Percentiles rank a stretch among this genome's conserved stretches.
These are phyloP conservation scores for Pezicula neosporulosa DNA, from an alignment of 2,329 filamentous ascomycete species.

Conservation along the genomic window DNA sequence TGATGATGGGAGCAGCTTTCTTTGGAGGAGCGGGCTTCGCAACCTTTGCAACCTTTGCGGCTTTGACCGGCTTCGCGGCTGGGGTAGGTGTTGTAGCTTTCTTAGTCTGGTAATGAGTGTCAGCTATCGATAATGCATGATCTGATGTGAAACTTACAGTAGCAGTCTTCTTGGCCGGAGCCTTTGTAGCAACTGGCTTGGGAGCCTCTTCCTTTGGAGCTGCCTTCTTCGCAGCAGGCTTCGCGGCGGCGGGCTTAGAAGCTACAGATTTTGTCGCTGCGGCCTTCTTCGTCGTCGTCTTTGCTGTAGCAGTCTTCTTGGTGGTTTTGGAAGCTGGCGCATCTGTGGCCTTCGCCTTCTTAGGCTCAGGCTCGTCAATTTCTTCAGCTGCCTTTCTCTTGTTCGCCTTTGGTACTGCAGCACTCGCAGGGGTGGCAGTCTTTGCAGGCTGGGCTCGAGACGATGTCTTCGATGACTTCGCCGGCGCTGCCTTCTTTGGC, in stretches of 20 bases:
- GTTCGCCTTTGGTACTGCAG: slow-evolving; percentile 9
- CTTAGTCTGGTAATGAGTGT: neutral
- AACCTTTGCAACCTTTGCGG: slow-evolving; percentile 15
- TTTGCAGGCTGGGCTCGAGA: slow-evolving; percentile 26
- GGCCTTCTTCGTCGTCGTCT: slow-evolving; percentile 16
- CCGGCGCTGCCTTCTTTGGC: slow-evolving; percentile 17
- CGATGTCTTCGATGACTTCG: slow-evolving; percentile 21
- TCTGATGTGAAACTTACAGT: slow-evolving; percentile 9
- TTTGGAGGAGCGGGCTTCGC: slow-evolving; percentile 25
- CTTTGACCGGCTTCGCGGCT: slow-evolving; percentile 17
- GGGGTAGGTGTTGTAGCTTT: slow-evolving; percentile 1
- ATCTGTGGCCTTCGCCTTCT: slow-evolving; percentile 13
- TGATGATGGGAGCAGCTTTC: slow-evolving; percentile 46
- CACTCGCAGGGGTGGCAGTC: slow-evolving; percentile 13
- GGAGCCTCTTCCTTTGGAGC: slow-evolving; percentile 16
- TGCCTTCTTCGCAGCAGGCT: slow-evolving; percentile 16
- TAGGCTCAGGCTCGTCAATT: slow-evolving; percentile 14
- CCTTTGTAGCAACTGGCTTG: slow-evolving; percentile 6
- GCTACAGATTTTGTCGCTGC: slow-evolving; percentile 16
- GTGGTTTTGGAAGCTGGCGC: slow-evolving; percentile 16
- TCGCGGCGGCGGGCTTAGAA: slow-evolving; percentile 7
- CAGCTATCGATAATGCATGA: neutral
- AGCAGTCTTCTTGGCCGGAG: slow-evolving; percentile 9
- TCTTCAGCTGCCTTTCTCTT: slow-evolving; percentile 17
- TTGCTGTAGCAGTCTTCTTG: slow-evolving; percentile 20